Conservation (phyloP, 225 moss, liverwort and hornwort species). For the Lunularia cruciata region DNA sequence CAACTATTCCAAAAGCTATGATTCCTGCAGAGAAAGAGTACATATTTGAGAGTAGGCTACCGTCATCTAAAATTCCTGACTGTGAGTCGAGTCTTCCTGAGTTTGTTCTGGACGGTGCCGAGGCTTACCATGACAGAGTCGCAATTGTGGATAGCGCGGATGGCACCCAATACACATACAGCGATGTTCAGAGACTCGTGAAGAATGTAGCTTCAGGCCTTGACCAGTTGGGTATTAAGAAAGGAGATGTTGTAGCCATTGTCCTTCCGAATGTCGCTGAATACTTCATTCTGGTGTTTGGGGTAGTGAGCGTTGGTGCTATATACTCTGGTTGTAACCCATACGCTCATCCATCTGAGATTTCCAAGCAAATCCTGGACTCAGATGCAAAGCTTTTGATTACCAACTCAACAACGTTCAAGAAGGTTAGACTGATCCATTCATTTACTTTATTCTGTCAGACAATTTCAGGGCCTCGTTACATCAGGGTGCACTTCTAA, state of each 20-base stretch:
- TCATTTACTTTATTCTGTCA: no score
- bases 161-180: slow-evolving; percentile 71
- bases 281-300: slow-evolving; percentile 82
- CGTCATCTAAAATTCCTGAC: slow-evolving; percentile 46
- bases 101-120: slow-evolving; percentile 67
- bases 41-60: slow-evolving; percentile 55
- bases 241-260: slow-evolving; percentile 88
- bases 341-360: slow-evolving; percentile 69
- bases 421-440: slow-evolving; percentile 53
- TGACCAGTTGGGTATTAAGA: slow-evolving; percentile 50
- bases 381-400: slow-evolving; percentile 80
- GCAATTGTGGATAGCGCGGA: slow-evolving; percentile 85
- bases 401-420: slow-evolving; percentile 41
- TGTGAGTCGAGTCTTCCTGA: slow-evolving; percentile 52
- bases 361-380: slow-evolving; percentile 58
- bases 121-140: slow-evolving; percentile 48
- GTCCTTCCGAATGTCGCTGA: slow-evolving; percentile 82
- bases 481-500: no score
- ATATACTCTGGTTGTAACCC: slow-evolving; percentile 87
- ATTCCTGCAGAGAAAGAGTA: slow-evolving; percentile 27
- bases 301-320: slow-evolving; percentile 74
- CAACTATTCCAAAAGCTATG: no score
- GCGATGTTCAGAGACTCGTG: slow-evolving; percentile 54
- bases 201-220: slow-evolving; percentile 67
- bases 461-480: no score